Percentiles rank a stretch among this genome's conserved stretches.
phyloP scores from a whole-genome alignment of 192 early-diverging fungal genomes.

The Coemansia sp. region DNA sequence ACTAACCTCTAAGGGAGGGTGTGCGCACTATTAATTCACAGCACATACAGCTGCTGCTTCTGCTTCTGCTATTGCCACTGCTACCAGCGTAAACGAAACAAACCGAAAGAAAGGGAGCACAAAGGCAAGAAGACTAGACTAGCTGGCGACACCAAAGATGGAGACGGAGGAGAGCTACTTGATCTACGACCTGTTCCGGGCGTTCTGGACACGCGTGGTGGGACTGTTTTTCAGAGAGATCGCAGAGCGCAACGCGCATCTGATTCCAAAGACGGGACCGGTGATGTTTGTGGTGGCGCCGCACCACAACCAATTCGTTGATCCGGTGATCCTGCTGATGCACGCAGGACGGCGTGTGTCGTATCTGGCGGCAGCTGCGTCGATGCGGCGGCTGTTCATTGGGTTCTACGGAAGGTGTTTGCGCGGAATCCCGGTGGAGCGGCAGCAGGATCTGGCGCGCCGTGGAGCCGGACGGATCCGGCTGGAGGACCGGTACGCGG shows the following conservation, averaged over 20 bases:
- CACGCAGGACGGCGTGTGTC: slow-evolving; percentile 77
- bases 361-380: slow-evolving; percentile 81
- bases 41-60: no score
- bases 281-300: slow-evolving; percentile 91
- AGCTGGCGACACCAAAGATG: neutral
- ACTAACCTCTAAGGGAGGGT: no score
- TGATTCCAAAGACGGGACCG: slow-evolving; percentile 83
- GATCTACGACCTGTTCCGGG: slow-evolving; percentile 67
- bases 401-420: slow-evolving; percentile 76
- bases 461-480: slow-evolving; percentile 71
- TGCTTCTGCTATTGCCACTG: no score
- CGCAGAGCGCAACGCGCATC: slow-evolving; percentile 75
- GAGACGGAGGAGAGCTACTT: slow-evolving; percentile 18
- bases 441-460: slow-evolving; percentile 88
- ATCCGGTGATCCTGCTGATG: slow-evolving; percentile 86
- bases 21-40: no score
- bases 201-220: slow-evolving; percentile 68
- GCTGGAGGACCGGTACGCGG: slow-evolving; percentile 62
- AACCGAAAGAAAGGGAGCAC: neutral
- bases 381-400: slow-evolving; percentile 83
- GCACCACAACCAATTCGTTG: slow-evolving; percentile 89
- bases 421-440: slow-evolving; percentile 86
- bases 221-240: slow-evolving; percentile 91
- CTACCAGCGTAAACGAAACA: no score
- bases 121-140: neutral